phyloP scores from a whole-genome alignment of 768 basidiomycete genomes.

The Crucibulum laeve region DNA sequence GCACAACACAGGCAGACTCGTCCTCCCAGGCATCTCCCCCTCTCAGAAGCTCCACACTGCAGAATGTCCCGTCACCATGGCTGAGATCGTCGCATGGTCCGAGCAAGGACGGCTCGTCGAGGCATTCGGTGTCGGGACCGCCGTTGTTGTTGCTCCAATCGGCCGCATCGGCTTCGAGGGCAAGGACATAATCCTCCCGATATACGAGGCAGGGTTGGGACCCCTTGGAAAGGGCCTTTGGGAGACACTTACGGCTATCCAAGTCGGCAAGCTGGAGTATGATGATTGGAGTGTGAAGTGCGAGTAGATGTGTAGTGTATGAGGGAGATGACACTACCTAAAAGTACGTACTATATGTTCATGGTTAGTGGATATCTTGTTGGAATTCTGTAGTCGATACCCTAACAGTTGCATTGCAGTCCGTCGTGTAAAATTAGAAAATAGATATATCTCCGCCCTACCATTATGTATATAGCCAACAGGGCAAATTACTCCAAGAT shows the following conservation, averaged over 20 bases:
- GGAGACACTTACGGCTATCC: slow-evolving; percentile 62
- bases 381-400: neutral
- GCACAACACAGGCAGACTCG: slow-evolving; percentile 44
- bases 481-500: neutral
- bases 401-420: no score
- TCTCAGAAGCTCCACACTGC: slow-evolving; percentile 33
- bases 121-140: slow-evolving; percentile 76
- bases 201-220: slow-evolving; percentile 39
- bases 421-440: no score
- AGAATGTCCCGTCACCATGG: slow-evolving; percentile 61
- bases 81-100: slow-evolving; percentile 43
- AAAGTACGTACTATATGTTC: neutral
- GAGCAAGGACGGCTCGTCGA: slow-evolving; percentile 60
- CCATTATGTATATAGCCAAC: neutral
- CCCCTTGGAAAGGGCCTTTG: slow-evolving; percentile 63
- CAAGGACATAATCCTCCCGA: slow-evolving; percentile 45
- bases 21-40: slow-evolving; percentile 36
- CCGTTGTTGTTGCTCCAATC: slow-evolving; percentile 63
- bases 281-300: slow-evolving; percentile 57
- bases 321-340: slow-evolving; percentile 21
- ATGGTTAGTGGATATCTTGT: no score
- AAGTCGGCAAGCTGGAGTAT: slow-evolving; percentile 61
- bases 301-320: slow-evolving; percentile 6
- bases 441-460: no score
- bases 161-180: slow-evolving; percentile 52